These are phyloP conservation scores for Aspergillus mulundensis DNA, from an alignment of 495 filamentous ascomycete species.

Conservation along the genomic window DNA sequence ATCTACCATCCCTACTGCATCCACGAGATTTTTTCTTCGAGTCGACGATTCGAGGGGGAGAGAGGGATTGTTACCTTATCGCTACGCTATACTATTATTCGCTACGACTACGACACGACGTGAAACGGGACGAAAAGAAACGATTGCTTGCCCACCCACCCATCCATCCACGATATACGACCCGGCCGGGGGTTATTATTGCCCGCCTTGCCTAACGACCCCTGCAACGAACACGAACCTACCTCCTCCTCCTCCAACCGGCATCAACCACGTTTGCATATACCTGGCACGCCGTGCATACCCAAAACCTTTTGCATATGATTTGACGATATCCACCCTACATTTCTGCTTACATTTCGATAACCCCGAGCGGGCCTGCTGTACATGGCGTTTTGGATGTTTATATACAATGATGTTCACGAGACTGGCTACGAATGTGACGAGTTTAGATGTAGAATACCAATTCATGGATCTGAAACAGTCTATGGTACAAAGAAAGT, in stretches of 20 bases:
- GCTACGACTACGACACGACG: not conserved
- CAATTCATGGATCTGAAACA: not conserved
- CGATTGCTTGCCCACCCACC: too few relatives aligned
- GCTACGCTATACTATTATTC: not conserved
- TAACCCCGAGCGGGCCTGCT: not conserved
- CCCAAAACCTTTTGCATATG: not conserved
- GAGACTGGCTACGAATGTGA: not conserved
- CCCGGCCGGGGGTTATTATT: not conserved
- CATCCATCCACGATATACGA: not conserved
- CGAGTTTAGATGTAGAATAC: not conserved
- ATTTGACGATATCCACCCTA: conserved; percentile 1
- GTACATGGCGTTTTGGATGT: conserved; percentile 2
- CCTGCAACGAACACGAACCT: not conserved
- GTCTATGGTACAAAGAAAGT: not conserved
- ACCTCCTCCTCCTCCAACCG: not conserved
- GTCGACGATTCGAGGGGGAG: too few relatives aligned
- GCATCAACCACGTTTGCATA: not conserved
- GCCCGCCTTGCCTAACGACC: not conserved
- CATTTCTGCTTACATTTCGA: not conserved
- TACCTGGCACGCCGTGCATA: not conserved
- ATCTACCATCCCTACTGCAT: not conserved
- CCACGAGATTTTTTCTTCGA: too few relatives aligned
- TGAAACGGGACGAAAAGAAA: too few relatives aligned
- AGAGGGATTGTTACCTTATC: too few relatives aligned
- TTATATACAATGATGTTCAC: not conserved